These are phyloP conservation scores for Cryptococcus sp. DNA, from an alignment of 1,284 basidiomycete species.

Conservation along the genomic window DNA sequence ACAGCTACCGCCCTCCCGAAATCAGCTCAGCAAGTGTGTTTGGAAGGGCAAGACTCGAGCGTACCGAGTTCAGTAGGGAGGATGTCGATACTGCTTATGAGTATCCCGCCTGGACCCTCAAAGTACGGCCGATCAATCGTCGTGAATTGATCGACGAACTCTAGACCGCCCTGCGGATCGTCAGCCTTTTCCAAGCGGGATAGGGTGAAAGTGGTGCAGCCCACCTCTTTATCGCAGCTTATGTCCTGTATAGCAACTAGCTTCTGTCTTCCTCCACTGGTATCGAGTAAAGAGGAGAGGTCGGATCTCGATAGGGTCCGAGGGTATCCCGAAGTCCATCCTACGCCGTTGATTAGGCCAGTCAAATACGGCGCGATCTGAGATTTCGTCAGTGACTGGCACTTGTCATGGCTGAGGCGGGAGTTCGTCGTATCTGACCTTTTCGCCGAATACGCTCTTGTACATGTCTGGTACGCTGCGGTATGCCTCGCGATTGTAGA, in stretches of 20 bases:
- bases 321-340: slow-evolving; percentile 76
- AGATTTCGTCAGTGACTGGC: slow-evolving; percentile 3
- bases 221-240: slow-evolving; percentile 76
- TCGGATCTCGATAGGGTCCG: slow-evolving; percentile 72
- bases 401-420: not conserved
- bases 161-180: slow-evolving; percentile 68
- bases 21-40: not conserved
- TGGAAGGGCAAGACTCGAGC: slow-evolving; percentile 8
- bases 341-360: slow-evolving; percentile 78
- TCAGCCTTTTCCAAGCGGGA: not conserved
- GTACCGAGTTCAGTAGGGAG: slow-evolving; percentile 76
- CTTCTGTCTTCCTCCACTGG: slow-evolving; percentile 53
- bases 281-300: slow-evolving; percentile 59
- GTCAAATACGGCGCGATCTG: slow-evolving; percentile 82
- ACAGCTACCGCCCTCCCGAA: slow-evolving; percentile 38
- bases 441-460: slow-evolving; percentile 67
- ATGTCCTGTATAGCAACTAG: slow-evolving; percentile 78
- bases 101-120: slow-evolving; percentile 59
- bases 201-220: slow-evolving; percentile 12
- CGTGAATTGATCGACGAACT: slow-evolving; percentile 73
- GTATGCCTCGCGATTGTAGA: slow-evolving; percentile 70
- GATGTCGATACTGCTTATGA: slow-evolving; percentile 86
- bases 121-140: slow-evolving; percentile 76
- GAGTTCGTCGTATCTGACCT: slow-evolving; percentile 55
- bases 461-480: slow-evolving; percentile 69